Evolutionary conservation across 495 filamentous ascomycete species (phyloP), one percentile per base, ranked within the genome.

Genomic region (Massariosphaeria phaeospora): DNA sequence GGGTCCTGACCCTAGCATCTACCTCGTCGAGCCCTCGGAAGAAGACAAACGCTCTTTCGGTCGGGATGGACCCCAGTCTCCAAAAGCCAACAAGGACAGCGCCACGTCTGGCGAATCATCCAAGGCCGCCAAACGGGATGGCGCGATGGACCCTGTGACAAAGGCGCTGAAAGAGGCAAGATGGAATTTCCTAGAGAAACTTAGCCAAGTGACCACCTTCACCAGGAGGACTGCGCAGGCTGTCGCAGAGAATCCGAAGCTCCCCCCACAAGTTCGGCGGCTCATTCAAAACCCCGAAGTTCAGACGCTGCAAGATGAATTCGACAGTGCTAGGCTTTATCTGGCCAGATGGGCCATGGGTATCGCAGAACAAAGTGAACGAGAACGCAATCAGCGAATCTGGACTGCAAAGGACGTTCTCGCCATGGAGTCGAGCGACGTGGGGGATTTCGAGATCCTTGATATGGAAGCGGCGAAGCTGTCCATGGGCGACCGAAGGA

Each of bases 261-360:
- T 96, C 39, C 93, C 93, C 11, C 86, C 86, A 1, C 93, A 96
- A 64, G 81, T 97, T 24, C 79, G 85, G 61, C 79, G 88, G 46
- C 61, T 98, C 65, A 81, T 97, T 73, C 80, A 83, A 63, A 95
- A 94, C 50, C 94, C 93, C 0, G 91, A 98, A 66, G 91, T 98
- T 10, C 90, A 95, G 69, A 96, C 89, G 0, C 61, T 98, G 40
- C 88, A 93, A 67, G 91, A 96, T 55, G 93, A 98, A 66, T 98
- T 97, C 58, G 94, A 97, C 70, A 95, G 88, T 63, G 93, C 94
- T 5, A 78, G 93, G 55, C 73, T 98, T 31, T 98, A 98, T 62
- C 75, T 98, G 20, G 93, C 93, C 2, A 76, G 93, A 39, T 98
- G 93, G 93, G 93, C 93, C 0, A 97, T 97, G 93, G 94, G 88